Evolutionary conservation across 805 yeast genomes (phyloP), one percentile per base, ranked within the genome.

Genomic region (Schizosaccharomyces pombe): DNA sequence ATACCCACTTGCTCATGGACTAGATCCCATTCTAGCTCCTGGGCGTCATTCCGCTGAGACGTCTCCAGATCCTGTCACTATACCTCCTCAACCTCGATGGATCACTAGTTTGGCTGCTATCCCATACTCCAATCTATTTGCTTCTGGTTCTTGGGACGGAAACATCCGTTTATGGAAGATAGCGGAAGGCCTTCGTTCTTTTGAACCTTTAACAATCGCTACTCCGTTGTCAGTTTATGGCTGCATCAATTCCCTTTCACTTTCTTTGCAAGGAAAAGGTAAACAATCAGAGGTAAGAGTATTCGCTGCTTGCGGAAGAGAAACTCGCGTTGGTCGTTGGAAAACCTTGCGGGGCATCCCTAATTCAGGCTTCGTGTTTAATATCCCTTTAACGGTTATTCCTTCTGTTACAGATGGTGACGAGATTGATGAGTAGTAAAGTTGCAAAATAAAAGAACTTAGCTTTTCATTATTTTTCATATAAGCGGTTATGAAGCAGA

Each of bases 111-210:
- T 89, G 8, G 73, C 79, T 60, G 85, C 94, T 0, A 70, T 89
- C 24, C 95, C 97, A 16, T 89, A 77, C 64, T 75, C 87, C 11
- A 86, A 91, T 63, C 66, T 85, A 4, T 85, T 91, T 62, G 70
- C 89, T 47, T 77, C 85, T 11, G 98, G 98, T 1, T 87, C 97
- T 2, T 82, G 85, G 80, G 75, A 78, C 62, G 96, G 97, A 3
- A 64, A 71, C 6, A 65, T 91, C 55, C 77, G 75, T 57, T 73
- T 85, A 51, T 91, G 97, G 97, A 76, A 76, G 62, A 64, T 89
- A 29, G 75, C 73, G 53, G 79, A 75, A 53, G 79, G 76, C 54
- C 63, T 80, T 61, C 75, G 94, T 60, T 68, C 71, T 33, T 81
- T 89, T 64, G 68, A 66, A 33, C 64, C 70, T 5, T 58, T 84